These are phyloP conservation scores for Morella rubra DNA, from an alignment of 306 rosid species.

Conservation along the genomic window DNA sequence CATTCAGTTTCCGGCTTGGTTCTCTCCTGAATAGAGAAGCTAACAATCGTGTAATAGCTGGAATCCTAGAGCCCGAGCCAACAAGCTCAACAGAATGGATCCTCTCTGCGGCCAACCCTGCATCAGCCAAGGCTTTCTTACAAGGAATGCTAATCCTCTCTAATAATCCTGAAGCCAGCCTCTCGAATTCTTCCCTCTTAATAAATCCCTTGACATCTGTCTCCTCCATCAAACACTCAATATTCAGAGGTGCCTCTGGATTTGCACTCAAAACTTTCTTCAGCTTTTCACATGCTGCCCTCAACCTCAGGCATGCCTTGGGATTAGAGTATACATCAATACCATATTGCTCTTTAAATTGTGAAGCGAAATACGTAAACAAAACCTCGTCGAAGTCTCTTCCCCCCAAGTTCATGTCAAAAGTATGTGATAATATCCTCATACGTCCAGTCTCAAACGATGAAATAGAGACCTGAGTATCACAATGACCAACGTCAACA, in stretches of 20 bases:
- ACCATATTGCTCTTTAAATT: constrained; percentile 58
- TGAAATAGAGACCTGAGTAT: constrained; percentile 73
- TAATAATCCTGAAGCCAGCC: constrained; percentile 60
- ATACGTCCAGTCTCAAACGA: constrained; percentile 68
- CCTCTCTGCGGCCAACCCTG: constrained; percentile 53
- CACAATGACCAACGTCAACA: constrained; percentile 88
- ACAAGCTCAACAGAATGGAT: constrained; percentile 88
- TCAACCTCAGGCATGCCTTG: constrained; percentile 77
- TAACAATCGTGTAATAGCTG: constrained; percentile 66
- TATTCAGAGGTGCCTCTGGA: constrained; percentile 87
- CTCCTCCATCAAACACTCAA: constrained; percentile 98
- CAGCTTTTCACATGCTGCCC: constrained; percentile 85
- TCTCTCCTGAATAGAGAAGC: constrained; percentile 64
- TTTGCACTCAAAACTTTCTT: constrained; percentile 98
- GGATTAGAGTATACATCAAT: constrained; percentile 68
- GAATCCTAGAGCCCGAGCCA: constrained; percentile 96
- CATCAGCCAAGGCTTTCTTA: constrained; percentile 62
- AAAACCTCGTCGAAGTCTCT: constrained; percentile 83
- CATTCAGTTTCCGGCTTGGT: constrained; percentile 85
- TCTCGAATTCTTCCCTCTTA: constrained; percentile 93
- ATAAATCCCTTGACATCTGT: constrained; percentile 91
- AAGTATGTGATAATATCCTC: constrained; percentile 72
- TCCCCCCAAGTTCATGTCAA: constrained; percentile 69
- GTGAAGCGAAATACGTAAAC: constrained; percentile 62
- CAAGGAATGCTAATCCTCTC: constrained; percentile 74